phyloP scores from a whole-genome alignment of 371 early-diverging fungal species.

The Basidiobolus meristosporus region DNA sequence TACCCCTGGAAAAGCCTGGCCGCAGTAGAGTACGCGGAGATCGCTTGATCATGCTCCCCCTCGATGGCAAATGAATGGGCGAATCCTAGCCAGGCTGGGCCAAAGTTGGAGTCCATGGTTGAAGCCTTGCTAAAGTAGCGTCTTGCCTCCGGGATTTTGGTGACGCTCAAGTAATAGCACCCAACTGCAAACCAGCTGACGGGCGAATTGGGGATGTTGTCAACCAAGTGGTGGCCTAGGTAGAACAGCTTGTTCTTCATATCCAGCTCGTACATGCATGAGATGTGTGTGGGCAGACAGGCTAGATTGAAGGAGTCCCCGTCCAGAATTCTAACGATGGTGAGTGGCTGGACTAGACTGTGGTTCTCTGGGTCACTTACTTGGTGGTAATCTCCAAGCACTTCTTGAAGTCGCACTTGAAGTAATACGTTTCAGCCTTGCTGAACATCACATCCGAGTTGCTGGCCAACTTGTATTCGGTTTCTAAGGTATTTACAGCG shows the following conservation, averaged over 20 bases:
- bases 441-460: constrained; percentile 37
- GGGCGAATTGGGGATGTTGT: constrained; percentile 19
- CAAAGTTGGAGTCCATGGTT: constrained; percentile 31
- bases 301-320: constrained; percentile 31
- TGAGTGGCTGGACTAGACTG: background rate
- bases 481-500: constrained; percentile 9
- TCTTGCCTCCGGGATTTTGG: constrained; percentile 33
- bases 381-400: constrained; percentile 29
- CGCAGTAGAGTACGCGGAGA: constrained; percentile 44
- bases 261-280: constrained; percentile 37
- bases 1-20: constrained; percentile 43
- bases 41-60: constrained; percentile 59
- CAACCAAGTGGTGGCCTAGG: constrained; percentile 33
- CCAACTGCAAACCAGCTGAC: constrained; percentile 60
- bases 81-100: constrained; percentile 55
- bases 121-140: constrained; percentile 39
- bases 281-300: constrained; percentile 32
- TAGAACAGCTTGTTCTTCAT: constrained; percentile 37
- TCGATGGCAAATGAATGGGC: constrained; percentile 61
- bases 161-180: constrained; percentile 36
- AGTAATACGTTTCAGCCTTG: constrained; percentile 29
- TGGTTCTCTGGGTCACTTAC: constrained; percentile 10
- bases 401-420: constrained; percentile 25
- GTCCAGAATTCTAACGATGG: constrained; percentile 21
- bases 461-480: constrained; percentile 15